phyloP scores from a whole-genome alignment of 164 flowering plant species.

The Chloranthus sessilifolius region DNA sequence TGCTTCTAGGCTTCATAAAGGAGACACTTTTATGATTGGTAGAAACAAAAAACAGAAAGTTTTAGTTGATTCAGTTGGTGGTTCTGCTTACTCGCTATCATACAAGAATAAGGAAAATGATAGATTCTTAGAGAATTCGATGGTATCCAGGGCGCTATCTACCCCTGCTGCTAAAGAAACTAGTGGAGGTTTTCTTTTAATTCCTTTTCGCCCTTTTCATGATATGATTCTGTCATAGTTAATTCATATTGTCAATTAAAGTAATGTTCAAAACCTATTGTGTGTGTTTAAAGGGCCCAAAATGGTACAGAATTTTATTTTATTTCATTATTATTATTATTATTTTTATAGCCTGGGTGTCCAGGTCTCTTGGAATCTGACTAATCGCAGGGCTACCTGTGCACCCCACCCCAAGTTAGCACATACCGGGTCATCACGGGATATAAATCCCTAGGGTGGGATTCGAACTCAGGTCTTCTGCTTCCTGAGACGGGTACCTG shows the following conservation, averaged over 20 bases:
- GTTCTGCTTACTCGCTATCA: conserved; percentile 5
- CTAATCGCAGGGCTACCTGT: no score
- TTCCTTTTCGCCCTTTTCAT: neutral
- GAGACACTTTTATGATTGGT: conserved; percentile 10
- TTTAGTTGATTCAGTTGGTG: conserved; percentile 9
- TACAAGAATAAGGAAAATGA: conserved; percentile 16
- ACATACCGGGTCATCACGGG: no score
- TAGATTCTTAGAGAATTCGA: conserved; percentile 17
- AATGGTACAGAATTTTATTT: no score
- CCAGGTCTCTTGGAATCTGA: no score
- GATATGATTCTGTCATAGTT: neutral
- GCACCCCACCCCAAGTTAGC: no score
- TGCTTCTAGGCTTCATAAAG: conserved; percentile 20
- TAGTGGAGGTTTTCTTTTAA: conserved; percentile 34
- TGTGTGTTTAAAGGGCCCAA: no score
- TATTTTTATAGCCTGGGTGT: conserved; percentile 2
- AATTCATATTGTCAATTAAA: neutral
- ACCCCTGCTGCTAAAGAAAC: conserved; percentile 35
- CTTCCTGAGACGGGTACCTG: no score
- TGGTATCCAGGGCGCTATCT: conserved; percentile 41
- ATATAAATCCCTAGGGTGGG: no score
- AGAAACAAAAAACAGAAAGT: conserved; percentile 11
- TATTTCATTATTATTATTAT: neutral
- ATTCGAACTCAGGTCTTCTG: no score
- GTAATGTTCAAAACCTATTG: no score